These are phyloP conservation scores for Oryza meridionalis DNA, from an alignment of 176 grass and related monocot species.

Conservation along the genomic window DNA sequence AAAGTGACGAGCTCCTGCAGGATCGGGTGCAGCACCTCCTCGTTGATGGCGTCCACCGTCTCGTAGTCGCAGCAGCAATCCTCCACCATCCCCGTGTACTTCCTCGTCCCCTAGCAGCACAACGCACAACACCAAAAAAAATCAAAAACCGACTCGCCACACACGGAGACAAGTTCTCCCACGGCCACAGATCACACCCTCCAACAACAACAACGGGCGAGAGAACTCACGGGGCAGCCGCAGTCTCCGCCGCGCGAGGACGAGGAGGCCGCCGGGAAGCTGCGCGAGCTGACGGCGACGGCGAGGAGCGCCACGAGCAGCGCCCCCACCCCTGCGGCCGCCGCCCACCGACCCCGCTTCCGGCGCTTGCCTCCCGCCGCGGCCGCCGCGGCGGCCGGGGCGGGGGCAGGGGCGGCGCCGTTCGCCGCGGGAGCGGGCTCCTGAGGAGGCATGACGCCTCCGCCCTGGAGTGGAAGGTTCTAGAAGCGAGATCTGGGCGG, in stretches of 20 bases:
- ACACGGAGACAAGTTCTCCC: background rate
- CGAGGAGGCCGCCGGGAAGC: conserved; percentile 43
- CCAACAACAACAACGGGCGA: background rate
- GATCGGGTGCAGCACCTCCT: conserved; percentile 72
- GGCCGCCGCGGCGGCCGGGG: background rate
- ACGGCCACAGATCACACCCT: background rate
- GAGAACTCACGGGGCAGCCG: conserved; percentile 57
- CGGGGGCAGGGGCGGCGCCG: background rate
- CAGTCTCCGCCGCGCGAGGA: conserved; percentile 41
- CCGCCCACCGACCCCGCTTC: conserved; percentile 37
- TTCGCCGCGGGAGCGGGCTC: conserved; percentile 2
- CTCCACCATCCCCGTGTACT: conserved; percentile 89
- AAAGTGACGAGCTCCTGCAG: conserved; percentile 78
- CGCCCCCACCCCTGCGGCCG: conserved; percentile 43
- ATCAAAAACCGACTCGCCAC: background rate
- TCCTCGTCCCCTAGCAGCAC: conserved; percentile 47
- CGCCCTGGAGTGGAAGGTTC: conserved; percentile 30
- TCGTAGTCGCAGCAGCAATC: conserved; percentile 92
- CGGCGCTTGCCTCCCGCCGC: background rate
- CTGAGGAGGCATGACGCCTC: conserved; percentile 35
- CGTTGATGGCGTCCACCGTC: conserved; percentile 78
- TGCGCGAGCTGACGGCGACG: conserved; percentile 54
- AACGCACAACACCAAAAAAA: conserved; percentile 10
- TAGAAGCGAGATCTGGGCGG: conserved; percentile 45
- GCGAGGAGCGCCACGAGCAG: conserved; percentile 68